phyloP scores from a whole-genome alignment of 2,329 filamentous ascomycete genomes.

The Shiraia sp. region DNA sequence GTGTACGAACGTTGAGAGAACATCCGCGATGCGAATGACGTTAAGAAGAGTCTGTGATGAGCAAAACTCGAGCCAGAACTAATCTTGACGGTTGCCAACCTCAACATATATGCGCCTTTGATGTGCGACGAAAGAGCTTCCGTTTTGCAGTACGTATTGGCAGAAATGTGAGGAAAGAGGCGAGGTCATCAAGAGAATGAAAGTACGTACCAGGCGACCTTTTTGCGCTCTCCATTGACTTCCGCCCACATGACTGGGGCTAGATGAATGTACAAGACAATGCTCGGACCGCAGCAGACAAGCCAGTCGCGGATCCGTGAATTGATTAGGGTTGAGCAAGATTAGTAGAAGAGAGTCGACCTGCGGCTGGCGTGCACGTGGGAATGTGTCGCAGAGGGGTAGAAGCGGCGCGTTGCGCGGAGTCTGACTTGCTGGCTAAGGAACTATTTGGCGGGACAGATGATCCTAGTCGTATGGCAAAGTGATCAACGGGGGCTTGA shows the following conservation, averaged over 20 bases:
- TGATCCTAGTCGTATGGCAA: constrained; percentile 23
- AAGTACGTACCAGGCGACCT: constrained; percentile 71
- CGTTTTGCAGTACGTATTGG: too few relatives aligned
- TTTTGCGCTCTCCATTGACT: constrained; percentile 72
- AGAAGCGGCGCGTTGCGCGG: constrained; percentile 21
- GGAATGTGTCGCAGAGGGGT: constrained; percentile 27
- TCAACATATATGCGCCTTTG: too few relatives aligned
- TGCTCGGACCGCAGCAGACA: constrained; percentile 32
- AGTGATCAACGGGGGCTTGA: constrained; percentile 28
- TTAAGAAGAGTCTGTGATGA: too few relatives aligned
- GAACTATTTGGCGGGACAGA: constrained; percentile 13
- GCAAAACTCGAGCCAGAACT: too few relatives aligned
- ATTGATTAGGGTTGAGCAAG: constrained; percentile 19
- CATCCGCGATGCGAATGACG: too few relatives aligned
- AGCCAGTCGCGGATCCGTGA: constrained; percentile 21
- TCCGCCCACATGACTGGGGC: constrained; percentile 58
- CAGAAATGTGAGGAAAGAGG: not conserved
- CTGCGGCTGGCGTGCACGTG: constrained; percentile 31
- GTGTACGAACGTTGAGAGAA: too few relatives aligned
- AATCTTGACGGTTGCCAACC: too few relatives aligned
- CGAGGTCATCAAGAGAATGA: too few relatives aligned
- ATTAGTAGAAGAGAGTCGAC: constrained; percentile 16
- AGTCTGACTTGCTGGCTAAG: constrained; percentile 14
- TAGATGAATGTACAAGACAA: constrained; percentile 25
- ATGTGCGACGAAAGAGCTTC: too few relatives aligned